Percentiles rank a stretch among this genome's conserved stretches.
These are phyloP conservation scores for Candida maris DNA, from an alignment of 805 yeast genomes.

Conservation along the genomic window DNA sequence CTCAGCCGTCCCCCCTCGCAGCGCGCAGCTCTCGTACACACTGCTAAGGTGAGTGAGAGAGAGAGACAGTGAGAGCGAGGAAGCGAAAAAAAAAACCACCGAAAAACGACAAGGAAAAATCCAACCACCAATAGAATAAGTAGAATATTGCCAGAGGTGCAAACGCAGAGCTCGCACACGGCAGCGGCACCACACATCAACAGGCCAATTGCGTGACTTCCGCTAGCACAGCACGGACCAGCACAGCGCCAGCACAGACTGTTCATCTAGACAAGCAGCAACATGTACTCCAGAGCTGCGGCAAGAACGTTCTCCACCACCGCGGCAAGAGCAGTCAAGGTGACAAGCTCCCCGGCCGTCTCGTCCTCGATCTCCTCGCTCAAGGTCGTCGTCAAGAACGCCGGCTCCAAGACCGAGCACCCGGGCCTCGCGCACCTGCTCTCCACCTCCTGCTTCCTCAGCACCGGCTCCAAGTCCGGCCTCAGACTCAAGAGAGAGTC, in stretches of 20 bases:
- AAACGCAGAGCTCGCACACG: constrained; percentile 1
- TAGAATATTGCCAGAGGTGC: constrained; percentile 8
- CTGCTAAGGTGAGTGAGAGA: no score
- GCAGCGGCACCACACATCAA: no score
- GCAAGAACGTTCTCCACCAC: constrained; percentile 36
- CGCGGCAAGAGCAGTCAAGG: constrained; percentile 43
- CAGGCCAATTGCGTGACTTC: no score
- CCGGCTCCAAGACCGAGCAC: constrained; percentile 72
- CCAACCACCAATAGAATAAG: constrained; percentile 12
- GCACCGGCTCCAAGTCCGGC: constrained; percentile 80
- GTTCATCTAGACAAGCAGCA: constrained; percentile 13
- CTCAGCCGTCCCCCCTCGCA: no score
- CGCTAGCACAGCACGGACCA: no score
- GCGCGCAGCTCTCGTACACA: no score
- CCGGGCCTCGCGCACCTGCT: constrained; percentile 86
- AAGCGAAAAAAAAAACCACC: no score
- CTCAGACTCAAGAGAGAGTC: constrained; percentile 91
- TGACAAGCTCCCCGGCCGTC: constrained; percentile 38
- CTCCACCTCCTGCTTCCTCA: constrained; percentile 78
- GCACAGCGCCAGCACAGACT: no score
- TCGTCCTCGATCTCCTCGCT: constrained; percentile 69
- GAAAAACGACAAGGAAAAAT: constrained; percentile 2
- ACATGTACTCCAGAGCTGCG: constrained; percentile 31
- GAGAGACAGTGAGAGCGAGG: no score
- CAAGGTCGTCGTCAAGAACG: constrained; percentile 73